Evolutionary conservation across 2,329 filamentous ascomycete genomes (phyloP).

Genomic region (Alternaria metachromatica): DNA sequence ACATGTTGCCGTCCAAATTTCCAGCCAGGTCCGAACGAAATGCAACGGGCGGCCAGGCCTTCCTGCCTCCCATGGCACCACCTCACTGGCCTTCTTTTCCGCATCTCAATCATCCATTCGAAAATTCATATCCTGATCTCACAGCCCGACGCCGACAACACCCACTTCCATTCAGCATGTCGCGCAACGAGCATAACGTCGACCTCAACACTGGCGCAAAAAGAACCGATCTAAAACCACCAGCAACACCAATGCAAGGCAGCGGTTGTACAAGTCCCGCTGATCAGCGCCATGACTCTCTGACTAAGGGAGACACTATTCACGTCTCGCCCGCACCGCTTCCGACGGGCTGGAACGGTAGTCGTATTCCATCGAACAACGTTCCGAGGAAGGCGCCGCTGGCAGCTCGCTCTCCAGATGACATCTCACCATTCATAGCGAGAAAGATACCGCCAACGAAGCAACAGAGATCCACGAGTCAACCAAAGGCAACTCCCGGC

Average conservation of each 20-base stretch:
- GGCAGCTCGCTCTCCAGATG: neutral
- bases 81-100: neutral
- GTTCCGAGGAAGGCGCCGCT: conserved; percentile 8
- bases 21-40: neutral
- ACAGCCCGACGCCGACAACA: neutral
- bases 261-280: neutral
- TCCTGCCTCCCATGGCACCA: neutral
- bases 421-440: neutral
- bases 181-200: neutral
- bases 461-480: neutral
- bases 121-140: neutral
- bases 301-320: neutral
- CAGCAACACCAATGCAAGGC: neutral
- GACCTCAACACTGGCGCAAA: neutral
- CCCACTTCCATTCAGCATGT: neutral
- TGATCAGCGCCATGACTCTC: neutral
- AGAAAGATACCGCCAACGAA: neutral
- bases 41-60: neutral
- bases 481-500: neutral
- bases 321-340: neutral
- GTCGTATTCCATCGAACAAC: neutral
- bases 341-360: neutral
- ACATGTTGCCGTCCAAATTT: conserved; percentile 1
- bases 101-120: neutral
- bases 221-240: neutral